These are phyloP conservation scores for Syncephalis fuscata DNA, from an alignment of 371 early-diverging fungal species.

Conservation along the genomic window DNA sequence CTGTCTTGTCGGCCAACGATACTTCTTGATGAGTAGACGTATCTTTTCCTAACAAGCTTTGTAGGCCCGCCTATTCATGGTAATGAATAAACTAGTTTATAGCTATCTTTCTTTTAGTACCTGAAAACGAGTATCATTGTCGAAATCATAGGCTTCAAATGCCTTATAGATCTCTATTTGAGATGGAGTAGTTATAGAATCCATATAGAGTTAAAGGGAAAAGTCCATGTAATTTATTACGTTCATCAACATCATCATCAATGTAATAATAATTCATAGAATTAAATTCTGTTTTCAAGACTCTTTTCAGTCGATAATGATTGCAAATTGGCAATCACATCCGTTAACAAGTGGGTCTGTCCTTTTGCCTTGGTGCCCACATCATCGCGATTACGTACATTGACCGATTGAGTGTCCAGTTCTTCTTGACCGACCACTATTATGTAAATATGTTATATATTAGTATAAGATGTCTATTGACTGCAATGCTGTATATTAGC, in stretches of 20 bases:
- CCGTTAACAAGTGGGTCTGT: slow-evolving; percentile 48
- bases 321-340: slow-evolving; percentile 38
- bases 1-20: neutral
- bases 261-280: neutral
- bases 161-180: slow-evolving; percentile 11
- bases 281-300: slow-evolving; percentile 26
- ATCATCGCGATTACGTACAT: slow-evolving; percentile 80
- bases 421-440: slow-evolving; percentile 94
- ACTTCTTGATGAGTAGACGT: neutral
- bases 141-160: slow-evolving; percentile 17
- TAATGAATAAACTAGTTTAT: neutral
- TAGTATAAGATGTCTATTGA: neutral
- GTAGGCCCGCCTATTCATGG: neutral
- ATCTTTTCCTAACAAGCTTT: neutral
- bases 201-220: too few species aligned
- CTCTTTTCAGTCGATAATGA: slow-evolving; percentile 35
- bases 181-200: slow-evolving; percentile 2
- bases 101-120: too few species aligned
- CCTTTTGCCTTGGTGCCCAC: slow-evolving; percentile 67
- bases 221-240: too few species aligned
- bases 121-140: slow-evolving; percentile 15
- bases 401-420: slow-evolving; percentile 63
- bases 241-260: neutral
- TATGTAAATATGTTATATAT: slow-evolving; percentile 11
- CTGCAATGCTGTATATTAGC: neutral